Percentiles rank a stretch among this genome's conserved stretches.
Evolutionary conservation across 768 basidiomycete species (phyloP).

Genomic region (Lentinula raphanica): DNA sequence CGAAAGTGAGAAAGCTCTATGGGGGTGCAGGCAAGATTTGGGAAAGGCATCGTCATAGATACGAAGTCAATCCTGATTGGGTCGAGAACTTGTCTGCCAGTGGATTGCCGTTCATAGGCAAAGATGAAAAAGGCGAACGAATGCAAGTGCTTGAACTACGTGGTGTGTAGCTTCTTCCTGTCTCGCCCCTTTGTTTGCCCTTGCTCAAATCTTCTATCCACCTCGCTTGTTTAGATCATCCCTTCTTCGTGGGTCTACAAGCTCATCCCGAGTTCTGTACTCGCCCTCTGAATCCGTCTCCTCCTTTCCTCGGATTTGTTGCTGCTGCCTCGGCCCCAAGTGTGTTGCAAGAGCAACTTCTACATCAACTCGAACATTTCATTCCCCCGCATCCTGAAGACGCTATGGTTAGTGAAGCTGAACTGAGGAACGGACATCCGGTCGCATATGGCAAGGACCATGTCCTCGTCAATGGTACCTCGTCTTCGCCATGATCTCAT

Average conservation of each 20-base stretch:
- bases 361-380: conserved; percentile 55
- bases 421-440: conserved; percentile 31
- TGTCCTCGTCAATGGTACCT: conserved; percentile 4
- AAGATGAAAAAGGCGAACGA: conserved; percentile 92
- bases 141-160: conserved; percentile 94
- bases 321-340: conserved; percentile 59
- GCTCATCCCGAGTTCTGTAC: conserved; percentile 99
- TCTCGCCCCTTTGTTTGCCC: not conserved
- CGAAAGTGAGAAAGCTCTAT: conserved; percentile 73
- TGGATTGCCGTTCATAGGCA: conserved; percentile 71
- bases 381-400: conserved; percentile 71
- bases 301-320: conserved; percentile 94
- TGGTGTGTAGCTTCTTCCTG: conserved; percentile 40
- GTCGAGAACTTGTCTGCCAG: conserved; percentile 60
- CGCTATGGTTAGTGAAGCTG: conserved; percentile 68
- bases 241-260: conserved; percentile 90
- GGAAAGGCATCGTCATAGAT: conserved; percentile 95
- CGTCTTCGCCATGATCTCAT: not conserved
- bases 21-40: conserved; percentile 78
- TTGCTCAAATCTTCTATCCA: not conserved
- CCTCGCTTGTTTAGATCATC: conserved; percentile 58
- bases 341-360: conserved; percentile 69
- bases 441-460: conserved; percentile 17
- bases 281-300: conserved; percentile 93
- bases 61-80: conserved; percentile 91